Percentiles rank a stretch among this genome's conserved stretches.
Conservation (phyloP, 371 early-diverging fungal genomes). For the Sporodiniella umbellata region DNA sequence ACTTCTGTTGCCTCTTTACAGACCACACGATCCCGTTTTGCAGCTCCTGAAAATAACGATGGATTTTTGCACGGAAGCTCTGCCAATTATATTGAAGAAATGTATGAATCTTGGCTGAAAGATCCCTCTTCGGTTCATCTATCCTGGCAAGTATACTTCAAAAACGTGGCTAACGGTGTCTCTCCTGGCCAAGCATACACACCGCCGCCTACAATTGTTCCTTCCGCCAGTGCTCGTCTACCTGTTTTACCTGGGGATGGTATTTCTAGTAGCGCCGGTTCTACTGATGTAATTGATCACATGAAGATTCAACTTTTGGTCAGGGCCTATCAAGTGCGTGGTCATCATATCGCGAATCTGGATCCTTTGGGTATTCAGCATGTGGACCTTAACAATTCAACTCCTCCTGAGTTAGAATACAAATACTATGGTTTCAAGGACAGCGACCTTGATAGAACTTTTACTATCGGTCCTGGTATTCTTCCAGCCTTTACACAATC, state of each 20-base stretch:
- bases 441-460: slow-evolving; percentile 85
- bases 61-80: slow-evolving; percentile 66
- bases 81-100: slow-evolving; percentile 90
- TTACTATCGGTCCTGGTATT: slow-evolving; percentile 93
- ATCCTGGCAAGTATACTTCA: slow-evolving; percentile 96
- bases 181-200: slow-evolving; percentile 74
- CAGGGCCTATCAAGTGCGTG: slow-evolving; percentile 95
- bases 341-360: slow-evolving; percentile 91
- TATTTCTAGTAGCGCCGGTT: slow-evolving; percentile 28
- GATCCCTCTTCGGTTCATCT: slow-evolving; percentile 93
- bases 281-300: slow-evolving; percentile 86
- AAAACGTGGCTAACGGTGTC: slow-evolving; percentile 77
- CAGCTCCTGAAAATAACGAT: slow-evolving; percentile 29
- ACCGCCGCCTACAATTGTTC: slow-evolving; percentile 78
- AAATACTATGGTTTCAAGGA: slow-evolving; percentile 93
- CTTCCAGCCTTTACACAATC: slow-evolving; percentile 80
- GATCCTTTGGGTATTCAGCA: slow-evolving; percentile 89
- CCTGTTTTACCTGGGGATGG: slow-evolving; percentile 53
- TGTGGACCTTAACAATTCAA: slow-evolving; percentile 52
- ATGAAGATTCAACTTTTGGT: slow-evolving; percentile 96
- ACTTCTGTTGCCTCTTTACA: slow-evolving; percentile 26
- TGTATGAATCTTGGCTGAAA: slow-evolving; percentile 90
- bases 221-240: slow-evolving; percentile 65
- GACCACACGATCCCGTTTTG: slow-evolving; percentile 20
- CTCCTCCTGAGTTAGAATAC: slow-evolving; percentile 83